Conservation (phyloP, 352 stramenopile genomes). For the Pythium apleroticum region DNA sequence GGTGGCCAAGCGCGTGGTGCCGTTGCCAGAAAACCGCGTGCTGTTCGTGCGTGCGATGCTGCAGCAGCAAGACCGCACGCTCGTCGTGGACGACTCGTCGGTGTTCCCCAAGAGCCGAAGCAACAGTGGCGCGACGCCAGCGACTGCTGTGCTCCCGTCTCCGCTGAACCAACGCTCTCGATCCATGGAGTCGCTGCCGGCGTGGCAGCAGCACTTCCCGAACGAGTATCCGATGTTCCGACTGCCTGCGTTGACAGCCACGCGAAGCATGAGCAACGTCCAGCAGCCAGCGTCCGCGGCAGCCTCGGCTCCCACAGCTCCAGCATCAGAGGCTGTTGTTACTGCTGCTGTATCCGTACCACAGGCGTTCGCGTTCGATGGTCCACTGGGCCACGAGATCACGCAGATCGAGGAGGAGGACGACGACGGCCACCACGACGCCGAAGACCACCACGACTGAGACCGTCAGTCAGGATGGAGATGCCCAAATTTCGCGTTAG, state of each 20-base stretch:
- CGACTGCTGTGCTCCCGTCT: conserved; percentile 19
- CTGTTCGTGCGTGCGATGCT: conserved; percentile 85
- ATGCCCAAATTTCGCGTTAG: conserved; percentile 1
- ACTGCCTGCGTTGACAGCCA: conserved; percentile 28
- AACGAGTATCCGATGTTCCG: conserved; percentile 72
- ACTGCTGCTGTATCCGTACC: background rate
- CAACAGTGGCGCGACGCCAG: conserved; percentile 19
- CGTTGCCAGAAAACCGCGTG: conserved; percentile 70
- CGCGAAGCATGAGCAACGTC: conserved; percentile 25
- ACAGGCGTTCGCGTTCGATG: background rate
- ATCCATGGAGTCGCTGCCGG: conserved; percentile 41
- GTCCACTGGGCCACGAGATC: conserved; percentile 14
- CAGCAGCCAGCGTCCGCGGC: conserved; percentile 10
- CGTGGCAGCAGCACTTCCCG: conserved; percentile 47
- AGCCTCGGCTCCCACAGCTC: background rate
- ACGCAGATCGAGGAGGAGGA: conserved; percentile 21
- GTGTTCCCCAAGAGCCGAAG: conserved; percentile 7
- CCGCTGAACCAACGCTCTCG: conserved; percentile 34
- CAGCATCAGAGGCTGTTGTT: background rate
- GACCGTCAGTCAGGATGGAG: too few relatives aligned
- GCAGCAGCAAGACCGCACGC: conserved; percentile 78
- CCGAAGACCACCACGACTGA: conserved; percentile 20
- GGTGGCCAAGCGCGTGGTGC: conserved; percentile 76
- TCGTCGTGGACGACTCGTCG: conserved; percentile 63
- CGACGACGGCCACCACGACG: background rate